Evolutionary conservation across 306 rosid genomes (phyloP), one percentile per base, ranked within the genome.

Genomic region (Luffa aegyptiaca): DNA sequence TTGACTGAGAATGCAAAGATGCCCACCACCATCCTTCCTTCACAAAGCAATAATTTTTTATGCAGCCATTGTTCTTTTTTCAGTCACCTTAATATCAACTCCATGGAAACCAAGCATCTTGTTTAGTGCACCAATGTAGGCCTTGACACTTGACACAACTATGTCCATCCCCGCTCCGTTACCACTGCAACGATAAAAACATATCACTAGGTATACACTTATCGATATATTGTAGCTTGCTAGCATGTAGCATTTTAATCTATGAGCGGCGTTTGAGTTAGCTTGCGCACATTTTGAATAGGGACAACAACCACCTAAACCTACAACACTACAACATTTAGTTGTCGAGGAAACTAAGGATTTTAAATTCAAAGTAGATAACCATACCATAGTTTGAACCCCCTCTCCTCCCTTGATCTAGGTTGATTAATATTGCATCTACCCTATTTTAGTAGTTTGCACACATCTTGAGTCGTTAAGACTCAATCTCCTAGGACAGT

Each of bases 71-170:
- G 84, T 51, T 20, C 76, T 80, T 77, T 80, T 84, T 84, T 83
- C 77, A 13, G 90, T 46, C 61, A 70, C 9, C 42, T 52, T 76
- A 26, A 36, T 8, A 76, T 26, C 56, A 81, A 83, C 59, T 84
- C 91, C 75, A 75, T 81, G 48, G 84, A 96, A 91, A 86, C 97
- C 90, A 59, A 89, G 57, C 97, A 96, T 91, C 88, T 96, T 96
- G 81, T 96, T 96, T 80, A 93, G 13, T 3, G 99, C 99, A 71
- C 89, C 90, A 78, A 90, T 8, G 76, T 90, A 96, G 49, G 99
- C 99, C 93, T 93, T 93, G 56, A 93, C 97, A 84, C 99, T 96
- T 78, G 97, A 93, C 46, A 93, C 99, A 71, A 93, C 96, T 63
- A 96, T 88, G 80, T 96, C 99, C 99, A 93, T 89, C 82, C 98